Evolutionary conservation across 371 early-diverging fungal species (phyloP), one percentile per base, ranked within the genome.

Genomic region (Mortierella sp.): DNA sequence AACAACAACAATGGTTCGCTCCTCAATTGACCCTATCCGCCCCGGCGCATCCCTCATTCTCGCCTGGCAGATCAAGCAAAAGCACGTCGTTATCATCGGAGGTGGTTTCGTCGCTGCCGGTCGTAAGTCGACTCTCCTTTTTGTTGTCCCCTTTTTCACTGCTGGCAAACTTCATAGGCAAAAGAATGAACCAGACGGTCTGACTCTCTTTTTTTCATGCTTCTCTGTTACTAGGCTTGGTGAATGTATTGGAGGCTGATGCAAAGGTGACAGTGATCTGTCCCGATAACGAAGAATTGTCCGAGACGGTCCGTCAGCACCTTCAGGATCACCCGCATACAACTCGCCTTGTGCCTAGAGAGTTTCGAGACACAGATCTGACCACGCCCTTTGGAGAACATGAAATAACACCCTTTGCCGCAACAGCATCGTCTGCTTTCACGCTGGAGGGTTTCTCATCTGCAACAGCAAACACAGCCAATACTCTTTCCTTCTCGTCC

Each of bases 61-160:
- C 6, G 97, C 96, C 45, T 97, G 95, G 91, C 93, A 94, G 84
- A 91, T 93, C 54, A 91, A 92, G 78, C 83, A 90, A 31, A 93
- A 92, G 74, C 90, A 91, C 42, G 93, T 97, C 31, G 89, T 97
- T 26, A 94, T 97, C 79, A 95, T 97, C 4, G 98, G 98, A 34
- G 96, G 96, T 28, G 95, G 95, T 34, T 88, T 91, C 70, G 95
- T 95, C 14, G 97, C 97, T 8, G 95, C 96, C 19, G 93, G 95
- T 50, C 95, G 97, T 44, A 82, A 28, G 86, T 78, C 19, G 16
- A 5, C 28, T 57, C 31, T 52, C 16, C 2, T 60, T 47, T 38
- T 45, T 19, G 3, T 24, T 68, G 38, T 21, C 31, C 34, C 21
- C 2, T 8, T 13, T 47, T 8, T 47, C 7, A 13, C 2, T 47